Evolutionary conservation across 805 yeast genomes (phyloP), one percentile per base, ranked within the genome.

Genomic region (Starmera amethionina): DNA sequence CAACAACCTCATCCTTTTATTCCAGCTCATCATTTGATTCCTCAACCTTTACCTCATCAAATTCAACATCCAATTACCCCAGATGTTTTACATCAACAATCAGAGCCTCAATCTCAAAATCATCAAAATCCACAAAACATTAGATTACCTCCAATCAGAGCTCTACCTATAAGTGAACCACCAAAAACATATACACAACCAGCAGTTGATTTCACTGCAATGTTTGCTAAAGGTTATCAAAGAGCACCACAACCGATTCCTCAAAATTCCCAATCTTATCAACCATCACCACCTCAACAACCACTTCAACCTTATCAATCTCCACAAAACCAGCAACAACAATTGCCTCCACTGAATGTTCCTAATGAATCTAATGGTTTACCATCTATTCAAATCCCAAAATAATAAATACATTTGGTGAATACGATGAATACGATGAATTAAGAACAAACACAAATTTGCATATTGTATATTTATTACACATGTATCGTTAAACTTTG

Each of bases 141-240:
- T 11, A 43, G 40, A 32, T 45, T 53, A 10, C 56, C 58, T 5
- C 56, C 59, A 19, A 48, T 52, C 3, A 42, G 51, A 31, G 44
- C 40, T 49, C 41, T 54, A 2, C 57, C 56, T 10, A n/a, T 47
- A 5, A 40, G 42, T 29, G 30, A 42, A 8, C 31, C 38, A 27
- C 22, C 22, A 8, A 38, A 33, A 37, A 9, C 39, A 16, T 51
- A 48, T 30, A 46, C 48, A 1, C 65, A 65, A 9, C 64, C 65
- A 5, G 65, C 68, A 2, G 59, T 65, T 36, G 70, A 65, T 42
- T 65, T 65, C 46, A 65, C 70, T 0, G 55, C 64, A 13, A 57
- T 65, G 43, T 65, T 60, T 32, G 42, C 46, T 30, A 56, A 39
- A 30, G 44, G 34, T n/a, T 43, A 32, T 27, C n/a, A 10, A n/a